Base-by-base conservation (phyloP, 371 early-diverging fungal genomes). In the Apophysomyces trapeziformis region DNA sequence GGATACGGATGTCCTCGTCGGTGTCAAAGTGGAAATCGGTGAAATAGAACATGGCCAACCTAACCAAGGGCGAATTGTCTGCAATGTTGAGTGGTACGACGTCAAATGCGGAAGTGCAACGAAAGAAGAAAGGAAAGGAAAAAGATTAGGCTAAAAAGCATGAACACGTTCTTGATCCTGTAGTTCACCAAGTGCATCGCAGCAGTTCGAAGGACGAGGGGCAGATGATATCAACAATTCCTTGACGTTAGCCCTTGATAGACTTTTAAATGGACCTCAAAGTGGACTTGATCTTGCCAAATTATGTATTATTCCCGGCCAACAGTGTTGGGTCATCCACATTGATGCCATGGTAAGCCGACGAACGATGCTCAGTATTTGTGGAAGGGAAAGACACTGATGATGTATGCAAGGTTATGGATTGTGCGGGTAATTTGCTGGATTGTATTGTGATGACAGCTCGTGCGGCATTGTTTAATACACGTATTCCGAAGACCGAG, bases 1-100 rank as follows among this genome's bases (percentile, higher is more conserved):
- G 2, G 87, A 87, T 21, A 94, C 95, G 0, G 95, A 96, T 65
- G 90, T 97, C 0, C 80, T 98, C 16, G 96, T 96, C 14, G 96
- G 98, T 38, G 87, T 97, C 73, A 96, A 96, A 72, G 94, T 93
- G 4, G 95, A 95, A 67, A 89, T 96, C 56, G 93, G 89, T 37
- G 80, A 85, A 35, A 85, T 92, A 46, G 87, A 90, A 37, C 85
- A 74, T 6, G 85, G 75, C 7, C 82, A 78, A 44, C 78, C 79
- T 12, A 81, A 86, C 58, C 59, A 71, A 59, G 96, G 95, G 13
- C 78, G 90, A 26, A 78, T 96, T 39, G 77, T 92, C 8, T 94
- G 95, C 83, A 88, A 86, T 65, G 96, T 94, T 0, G 96, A 93
- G 76, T 95, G 95, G 90, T 92, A 50, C 11, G 21, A 21, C n/a